Conservation (phyloP, 257 asterid genomes). For the Cordia subcordata region DNA sequence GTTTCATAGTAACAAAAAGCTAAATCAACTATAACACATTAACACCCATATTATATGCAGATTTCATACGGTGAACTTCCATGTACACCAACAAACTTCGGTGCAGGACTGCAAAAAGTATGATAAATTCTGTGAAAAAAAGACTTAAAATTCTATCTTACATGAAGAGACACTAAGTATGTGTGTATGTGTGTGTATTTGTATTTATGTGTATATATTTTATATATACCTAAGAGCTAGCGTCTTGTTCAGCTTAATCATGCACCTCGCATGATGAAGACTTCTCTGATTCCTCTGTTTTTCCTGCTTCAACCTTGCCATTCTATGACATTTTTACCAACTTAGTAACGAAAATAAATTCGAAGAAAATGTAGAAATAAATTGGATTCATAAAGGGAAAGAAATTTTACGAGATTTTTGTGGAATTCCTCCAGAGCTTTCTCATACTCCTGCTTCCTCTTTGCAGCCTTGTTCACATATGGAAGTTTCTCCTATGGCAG, state of each 20-base stretch:
- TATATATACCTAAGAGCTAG: slow-evolving; percentile 17
- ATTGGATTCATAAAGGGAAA: not conserved
- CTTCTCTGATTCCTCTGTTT: slow-evolving; percentile 13
- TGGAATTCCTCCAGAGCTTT: slow-evolving; percentile 9
- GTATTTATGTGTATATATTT: too few relatives aligned
- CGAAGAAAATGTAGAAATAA: not conserved
- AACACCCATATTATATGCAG: too few relatives aligned
- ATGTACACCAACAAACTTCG: too few relatives aligned
- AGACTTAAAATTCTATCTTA: too few relatives aligned
- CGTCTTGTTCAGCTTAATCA: slow-evolving; percentile 15
- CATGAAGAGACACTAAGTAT: too few relatives aligned
- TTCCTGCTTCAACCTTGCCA: not conserved
- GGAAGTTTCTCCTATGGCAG: slow-evolving; percentile 19
- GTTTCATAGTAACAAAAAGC: too few relatives aligned
- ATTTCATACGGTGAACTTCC: too few relatives aligned
- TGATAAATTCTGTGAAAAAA: too few relatives aligned
- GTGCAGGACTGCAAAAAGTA: too few relatives aligned
- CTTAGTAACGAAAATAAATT: not conserved
- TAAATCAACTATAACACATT: too few relatives aligned
- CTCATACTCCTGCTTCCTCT: slow-evolving; percentile 16
- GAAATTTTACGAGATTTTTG: slow-evolving; percentile 1
- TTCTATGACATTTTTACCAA: not conserved
- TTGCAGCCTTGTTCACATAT: slow-evolving; percentile 15
- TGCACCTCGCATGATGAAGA: slow-evolving; percentile 14
- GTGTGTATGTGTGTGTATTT: too few relatives aligned